These are phyloP conservation scores for Angomonas desouzai DNA, from an alignment of 208 protist genomes.

Conservation along the genomic window DNA sequence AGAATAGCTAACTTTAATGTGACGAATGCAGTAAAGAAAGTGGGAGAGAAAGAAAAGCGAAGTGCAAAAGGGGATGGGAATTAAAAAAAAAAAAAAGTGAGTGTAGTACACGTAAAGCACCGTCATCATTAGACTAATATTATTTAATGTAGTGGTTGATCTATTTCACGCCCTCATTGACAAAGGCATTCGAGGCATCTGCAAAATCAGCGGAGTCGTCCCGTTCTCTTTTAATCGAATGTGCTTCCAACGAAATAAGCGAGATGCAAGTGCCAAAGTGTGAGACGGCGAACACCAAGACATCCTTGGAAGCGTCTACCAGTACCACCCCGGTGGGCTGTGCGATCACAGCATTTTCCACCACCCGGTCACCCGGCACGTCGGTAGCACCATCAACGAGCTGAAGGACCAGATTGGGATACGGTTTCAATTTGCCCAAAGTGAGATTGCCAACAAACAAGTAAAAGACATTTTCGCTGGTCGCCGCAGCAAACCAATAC, in stretches of 20 bases:
- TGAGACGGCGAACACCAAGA: neutral
- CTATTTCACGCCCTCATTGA: too few species aligned
- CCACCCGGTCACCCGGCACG: too few species aligned
- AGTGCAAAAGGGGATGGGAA: too few species aligned
- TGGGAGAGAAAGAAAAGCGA: neutral
- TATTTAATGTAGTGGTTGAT: too few species aligned
- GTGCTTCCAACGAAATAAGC: neutral
- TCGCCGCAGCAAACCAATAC: slow-evolving; percentile 1
- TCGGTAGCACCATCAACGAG: neutral
- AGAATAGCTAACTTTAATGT: neutral
- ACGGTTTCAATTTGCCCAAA: neutral
- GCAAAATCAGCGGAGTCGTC: neutral
- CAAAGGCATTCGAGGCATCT: neutral
- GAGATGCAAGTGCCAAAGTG: neutral
- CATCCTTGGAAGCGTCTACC: neutral
- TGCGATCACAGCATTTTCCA: too few species aligned
- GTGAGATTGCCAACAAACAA: neutral
- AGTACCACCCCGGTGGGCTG: neutral
- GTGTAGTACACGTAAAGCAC: too few species aligned
- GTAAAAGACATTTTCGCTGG: neutral
- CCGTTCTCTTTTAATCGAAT: neutral
- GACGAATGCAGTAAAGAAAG: slow-evolving; percentile 1
- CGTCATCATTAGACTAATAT: too few species aligned
- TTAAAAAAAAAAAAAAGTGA: too few species aligned
- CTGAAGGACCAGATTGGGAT: neutral